phyloP scores from a whole-genome alignment of 108 stramenopile species.

The Epithemia pelagica region DNA sequence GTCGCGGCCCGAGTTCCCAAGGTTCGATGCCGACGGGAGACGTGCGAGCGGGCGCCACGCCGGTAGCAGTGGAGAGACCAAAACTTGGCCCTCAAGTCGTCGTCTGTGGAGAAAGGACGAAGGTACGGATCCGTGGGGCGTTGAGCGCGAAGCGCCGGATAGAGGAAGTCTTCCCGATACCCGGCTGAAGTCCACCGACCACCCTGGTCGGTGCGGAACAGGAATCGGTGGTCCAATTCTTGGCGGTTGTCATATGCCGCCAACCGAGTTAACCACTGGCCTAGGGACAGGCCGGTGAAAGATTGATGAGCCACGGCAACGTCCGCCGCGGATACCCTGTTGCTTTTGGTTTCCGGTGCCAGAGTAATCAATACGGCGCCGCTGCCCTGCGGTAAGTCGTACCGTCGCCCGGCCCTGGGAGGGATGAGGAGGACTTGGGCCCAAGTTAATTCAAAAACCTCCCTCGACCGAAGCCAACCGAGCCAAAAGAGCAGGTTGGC shows the following conservation, averaged over 20 bases:
- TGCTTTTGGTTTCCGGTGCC: background rate
- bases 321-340: background rate
- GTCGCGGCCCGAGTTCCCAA: background rate
- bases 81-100: background rate
- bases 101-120: background rate
- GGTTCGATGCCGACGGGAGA: background rate
- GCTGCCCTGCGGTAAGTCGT: background rate
- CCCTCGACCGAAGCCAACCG: background rate
- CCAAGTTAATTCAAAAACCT: background rate
- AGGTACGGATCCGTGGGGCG: background rate
- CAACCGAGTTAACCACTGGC: background rate
- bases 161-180: background rate
- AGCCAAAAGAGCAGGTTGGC: background rate
- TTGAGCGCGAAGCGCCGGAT: background rate
- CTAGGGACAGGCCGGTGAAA: background rate
- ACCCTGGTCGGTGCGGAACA: background rate
- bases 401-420: background rate
- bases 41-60: background rate
- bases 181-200: background rate
- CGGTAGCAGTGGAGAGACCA: slow-evolving; percentile 2
- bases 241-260: no score
- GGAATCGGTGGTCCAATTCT: background rate
- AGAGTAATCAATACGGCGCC: background rate
- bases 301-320: background rate
- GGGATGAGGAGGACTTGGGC: background rate